Percentiles rank a stretch among this genome's conserved stretches.
phyloP scores from a whole-genome alignment of 148 eudicot genomes.

The Tetragonia tetragonoides region DNA sequence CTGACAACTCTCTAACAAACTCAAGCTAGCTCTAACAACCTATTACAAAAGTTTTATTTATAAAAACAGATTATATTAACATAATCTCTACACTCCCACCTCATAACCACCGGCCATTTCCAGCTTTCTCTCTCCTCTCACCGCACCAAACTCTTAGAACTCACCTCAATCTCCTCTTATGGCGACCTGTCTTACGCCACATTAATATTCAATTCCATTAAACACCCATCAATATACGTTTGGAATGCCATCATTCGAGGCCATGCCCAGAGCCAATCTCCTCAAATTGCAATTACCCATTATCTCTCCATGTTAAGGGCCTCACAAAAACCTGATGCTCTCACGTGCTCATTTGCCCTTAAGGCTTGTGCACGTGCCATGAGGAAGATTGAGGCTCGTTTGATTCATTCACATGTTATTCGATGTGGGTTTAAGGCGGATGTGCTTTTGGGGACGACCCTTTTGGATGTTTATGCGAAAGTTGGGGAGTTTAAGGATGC shows the following conservation, averaged over 20 bases:
- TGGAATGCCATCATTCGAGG: conserved; percentile 80
- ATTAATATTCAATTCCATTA: conserved; percentile 40
- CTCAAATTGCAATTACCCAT: conserved; percentile 39
- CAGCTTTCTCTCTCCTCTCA: conserved; percentile 28
- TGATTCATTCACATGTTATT: conserved; percentile 54
- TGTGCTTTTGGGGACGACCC: conserved; percentile 56
- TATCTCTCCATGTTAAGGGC: conserved; percentile 46
- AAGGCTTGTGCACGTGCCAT: conserved; percentile 76
- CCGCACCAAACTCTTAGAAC: conserved; percentile 58
- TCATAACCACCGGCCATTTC: conserved; percentile 54
- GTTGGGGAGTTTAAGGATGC: conserved; percentile 56
- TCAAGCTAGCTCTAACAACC: too few species aligned
- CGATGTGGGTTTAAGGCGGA: conserved; percentile 50
- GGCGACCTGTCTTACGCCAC: conserved; percentile 53
- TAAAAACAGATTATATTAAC: too few species aligned
- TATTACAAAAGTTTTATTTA: too few species aligned
- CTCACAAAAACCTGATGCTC: conserved; percentile 56
- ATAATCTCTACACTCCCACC: too few species aligned
- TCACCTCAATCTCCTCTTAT: conserved; percentile 47
- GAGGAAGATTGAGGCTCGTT: conserved; percentile 40
- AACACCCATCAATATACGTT: conserved; percentile 53
- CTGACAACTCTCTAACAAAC: too few species aligned
- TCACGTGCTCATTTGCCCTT: conserved; percentile 76
- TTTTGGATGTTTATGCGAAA: conserved; percentile 67
- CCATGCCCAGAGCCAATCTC: conserved; percentile 44